Conservation (phyloP, 768 basidiomycete genomes). For the Rhizopogon sp. region DNA sequence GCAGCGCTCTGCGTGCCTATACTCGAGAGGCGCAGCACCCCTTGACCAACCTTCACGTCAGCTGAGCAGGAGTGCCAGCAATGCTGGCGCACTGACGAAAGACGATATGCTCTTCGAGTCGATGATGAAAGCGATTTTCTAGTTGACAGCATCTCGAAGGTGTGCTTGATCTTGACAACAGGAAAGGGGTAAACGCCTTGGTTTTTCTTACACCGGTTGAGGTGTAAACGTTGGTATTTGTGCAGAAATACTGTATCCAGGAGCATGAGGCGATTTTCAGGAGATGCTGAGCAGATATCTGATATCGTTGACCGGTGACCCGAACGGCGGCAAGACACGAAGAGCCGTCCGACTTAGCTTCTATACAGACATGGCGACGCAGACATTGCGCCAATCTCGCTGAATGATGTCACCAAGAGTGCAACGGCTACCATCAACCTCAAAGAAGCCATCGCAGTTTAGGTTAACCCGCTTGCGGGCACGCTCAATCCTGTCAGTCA, state of each 20-base stretch:
- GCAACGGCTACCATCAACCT: slow-evolving; percentile 85
- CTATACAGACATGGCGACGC: slow-evolving; percentile 67
- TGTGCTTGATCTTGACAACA: slow-evolving; percentile 39
- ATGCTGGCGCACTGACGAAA: slow-evolving; percentile 45
- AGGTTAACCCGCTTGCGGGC: slow-evolving; percentile 62
- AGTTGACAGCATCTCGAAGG: slow-evolving; percentile 67
- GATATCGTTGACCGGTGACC: slow-evolving; percentile 76
- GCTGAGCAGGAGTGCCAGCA: slow-evolving; percentile 76
- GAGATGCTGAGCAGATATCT: slow-evolving; percentile 64
- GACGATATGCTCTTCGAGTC: slow-evolving; percentile 24
- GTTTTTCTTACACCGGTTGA: slow-evolving; percentile 3
- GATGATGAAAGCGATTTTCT: slow-evolving; percentile 50
- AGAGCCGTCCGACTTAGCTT: slow-evolving; percentile 54
- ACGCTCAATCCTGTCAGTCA: slow-evolving; percentile 39
- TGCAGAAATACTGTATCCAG: slow-evolving; percentile 75
- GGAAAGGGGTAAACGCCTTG: slow-evolving; percentile 16
- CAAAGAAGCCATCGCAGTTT: slow-evolving; percentile 70
- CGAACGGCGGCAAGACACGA: slow-evolving; percentile 82
- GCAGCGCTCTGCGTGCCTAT: not conserved
- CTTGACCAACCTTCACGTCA: slow-evolving; percentile 51
- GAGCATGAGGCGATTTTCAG: slow-evolving; percentile 79
- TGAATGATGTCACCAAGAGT: slow-evolving; percentile 90
- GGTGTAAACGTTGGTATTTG: slow-evolving; percentile 5
- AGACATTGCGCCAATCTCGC: slow-evolving; percentile 80
- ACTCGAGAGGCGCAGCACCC: slow-evolving; percentile 11